A percentile compares a stretch with the other conserved stretches of the same genome.
These are phyloP conservation scores for Vitis hybrid DNA, from an alignment of 177 flowering plant species.

Conservation along the genomic window DNA sequence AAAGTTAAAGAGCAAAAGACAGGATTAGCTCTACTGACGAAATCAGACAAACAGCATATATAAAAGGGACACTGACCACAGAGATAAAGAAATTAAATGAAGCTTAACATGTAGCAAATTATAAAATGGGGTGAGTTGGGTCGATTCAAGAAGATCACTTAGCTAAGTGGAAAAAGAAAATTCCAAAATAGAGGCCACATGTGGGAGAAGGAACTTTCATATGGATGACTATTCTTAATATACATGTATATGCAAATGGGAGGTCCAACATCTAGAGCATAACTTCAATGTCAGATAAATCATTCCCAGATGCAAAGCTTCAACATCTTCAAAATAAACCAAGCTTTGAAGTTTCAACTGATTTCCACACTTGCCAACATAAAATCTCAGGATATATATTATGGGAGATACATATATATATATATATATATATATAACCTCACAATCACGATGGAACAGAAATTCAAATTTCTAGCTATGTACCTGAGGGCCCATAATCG, in stretches of 20 bases:
- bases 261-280: neutral
- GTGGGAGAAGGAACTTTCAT: neutral
- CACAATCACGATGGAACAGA: neutral
- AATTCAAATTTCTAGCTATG: conserved; percentile 2
- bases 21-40: neutral
- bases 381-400: no score
- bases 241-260: neutral
- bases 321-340: no score
- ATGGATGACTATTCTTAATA: neutral
- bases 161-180: neutral
- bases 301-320: no score
- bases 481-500: conserved; percentile 99
- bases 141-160: neutral
- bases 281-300: no score
- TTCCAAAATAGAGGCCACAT: neutral
- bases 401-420: no score
- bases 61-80: neutral
- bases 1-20: conserved; percentile 9
- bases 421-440: no score
- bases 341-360: no score
- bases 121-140: neutral
- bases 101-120: neutral
- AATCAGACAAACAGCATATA: neutral
- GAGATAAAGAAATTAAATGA: neutral
- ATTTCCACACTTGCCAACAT: no score